These are phyloP conservation scores for Calvatia gigantea DNA, from an alignment of 768 basidiomycete species.

Conservation along the genomic window DNA sequence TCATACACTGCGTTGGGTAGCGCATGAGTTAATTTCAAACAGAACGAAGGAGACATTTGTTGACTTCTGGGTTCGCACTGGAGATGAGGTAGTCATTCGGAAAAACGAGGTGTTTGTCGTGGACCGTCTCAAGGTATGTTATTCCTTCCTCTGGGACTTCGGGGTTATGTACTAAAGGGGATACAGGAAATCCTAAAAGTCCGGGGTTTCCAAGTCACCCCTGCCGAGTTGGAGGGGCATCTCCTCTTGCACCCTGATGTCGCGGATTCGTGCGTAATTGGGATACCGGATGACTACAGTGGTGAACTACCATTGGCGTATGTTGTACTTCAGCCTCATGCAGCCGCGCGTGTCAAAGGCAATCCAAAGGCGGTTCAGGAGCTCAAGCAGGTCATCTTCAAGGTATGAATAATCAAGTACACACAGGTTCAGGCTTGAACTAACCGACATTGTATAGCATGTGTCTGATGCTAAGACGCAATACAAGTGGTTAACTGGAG, in stretches of 20 bases:
- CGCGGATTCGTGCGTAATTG: conserved; percentile 60
- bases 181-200: conserved; percentile 70
- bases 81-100: conserved; percentile 69
- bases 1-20: background rate
- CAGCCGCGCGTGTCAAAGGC: conserved; percentile 31
- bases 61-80: conserved; percentile 65
- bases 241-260: conserved; percentile 60
- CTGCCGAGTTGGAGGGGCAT: conserved; percentile 66
- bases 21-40: background rate
- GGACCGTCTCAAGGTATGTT: conserved; percentile 66
- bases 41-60: conserved; percentile 66
- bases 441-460: conserved; percentile 31
- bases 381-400: conserved; percentile 45
- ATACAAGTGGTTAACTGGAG: conserved; percentile 62
- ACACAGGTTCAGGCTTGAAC: background rate
- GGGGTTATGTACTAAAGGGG: background rate
- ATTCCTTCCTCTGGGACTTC: background rate
- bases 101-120: conserved; percentile 64
- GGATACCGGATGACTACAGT: conserved; percentile 68
- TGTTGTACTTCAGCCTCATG: conserved; percentile 48
- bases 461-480: conserved; percentile 54
- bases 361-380: conserved; percentile 29
- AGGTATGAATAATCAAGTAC: conserved; percentile 36
- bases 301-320: conserved; percentile 76
- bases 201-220: conserved; percentile 56